Percentiles rank a stretch among this genome's conserved stretches.
phyloP scores from a whole-genome alignment of 169 alveolate species.

The Theileria orientalis region DNA sequence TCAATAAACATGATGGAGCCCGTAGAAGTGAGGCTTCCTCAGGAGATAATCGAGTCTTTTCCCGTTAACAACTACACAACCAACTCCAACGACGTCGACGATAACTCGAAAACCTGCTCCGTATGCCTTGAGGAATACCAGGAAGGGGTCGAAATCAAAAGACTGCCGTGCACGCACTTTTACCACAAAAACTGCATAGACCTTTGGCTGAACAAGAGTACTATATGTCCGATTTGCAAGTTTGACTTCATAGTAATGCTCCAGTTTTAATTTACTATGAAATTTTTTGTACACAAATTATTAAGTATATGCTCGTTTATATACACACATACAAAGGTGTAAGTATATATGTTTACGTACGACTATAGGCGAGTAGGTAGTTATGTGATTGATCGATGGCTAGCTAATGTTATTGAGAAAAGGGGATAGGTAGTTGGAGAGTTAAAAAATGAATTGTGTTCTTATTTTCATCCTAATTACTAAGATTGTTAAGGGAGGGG shows the following conservation, averaged over 20 bases:
- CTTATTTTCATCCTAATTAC: no score
- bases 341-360: not conserved
- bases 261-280: not conserved
- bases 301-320: no score
- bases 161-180: conserved; percentile 64
- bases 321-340: no score
- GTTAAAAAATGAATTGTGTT: no score
- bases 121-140: conserved; percentile 53
- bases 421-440: no score
- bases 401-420: no score
- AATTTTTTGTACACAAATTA: not conserved
- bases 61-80: not conserved
- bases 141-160: conserved; percentile 31
- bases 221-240: conserved; percentile 67
- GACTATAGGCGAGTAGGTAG: no score
- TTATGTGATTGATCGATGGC: no score
- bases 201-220: conserved; percentile 63
- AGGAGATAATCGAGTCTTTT: not conserved
- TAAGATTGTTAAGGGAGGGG: no score
- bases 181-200: conserved; percentile 63
- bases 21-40: not conserved
- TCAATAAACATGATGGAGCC: not conserved
- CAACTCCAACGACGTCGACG: not conserved
- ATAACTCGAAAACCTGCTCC: conserved; percentile 12
- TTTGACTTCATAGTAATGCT: conserved; percentile 42